phyloP scores from a whole-genome alignment of 441 rosid species.

The Viola pubescens region DNA sequence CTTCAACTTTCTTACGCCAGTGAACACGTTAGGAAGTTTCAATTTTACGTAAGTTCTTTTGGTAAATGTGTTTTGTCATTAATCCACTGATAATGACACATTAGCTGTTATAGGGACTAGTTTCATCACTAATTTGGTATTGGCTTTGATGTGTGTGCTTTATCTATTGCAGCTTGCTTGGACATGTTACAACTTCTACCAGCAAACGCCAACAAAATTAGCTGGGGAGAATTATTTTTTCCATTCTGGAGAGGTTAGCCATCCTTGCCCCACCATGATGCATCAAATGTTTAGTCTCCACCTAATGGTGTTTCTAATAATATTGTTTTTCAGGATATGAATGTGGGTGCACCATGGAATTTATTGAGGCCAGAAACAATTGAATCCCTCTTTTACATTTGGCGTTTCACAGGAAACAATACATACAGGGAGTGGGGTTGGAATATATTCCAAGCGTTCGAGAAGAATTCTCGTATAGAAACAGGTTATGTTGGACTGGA shows the following conservation, averaged over 20 bases:
- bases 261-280: not conserved
- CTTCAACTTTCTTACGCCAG: too few relatives aligned
- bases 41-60: too few relatives aligned
- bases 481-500: constrained; percentile 85
- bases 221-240: constrained; percentile 97
- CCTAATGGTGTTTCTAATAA: not conserved
- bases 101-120: too few relatives aligned
- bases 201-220: constrained; percentile 80
- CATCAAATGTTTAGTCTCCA: not conserved
- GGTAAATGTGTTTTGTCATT: too few relatives aligned
- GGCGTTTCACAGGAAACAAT: constrained; percentile 93
- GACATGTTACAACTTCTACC: constrained; percentile 95
- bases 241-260: constrained; percentile 56
- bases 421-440: constrained; percentile 98
- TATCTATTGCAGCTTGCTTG: constrained; percentile 66
- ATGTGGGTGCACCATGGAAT: constrained; percentile 86
- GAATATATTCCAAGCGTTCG: constrained; percentile 95
- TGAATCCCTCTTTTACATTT: constrained; percentile 89
- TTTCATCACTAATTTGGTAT: not conserved
- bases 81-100: too few relatives aligned
- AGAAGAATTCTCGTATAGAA: constrained; percentile 74
- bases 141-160: constrained; percentile 2
- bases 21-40: too few relatives aligned
- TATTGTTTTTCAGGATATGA: constrained; percentile 62
- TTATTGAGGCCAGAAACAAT: constrained; percentile 92